These are phyloP conservation scores for Rhizopogon sp. DNA, from an alignment of 768 basidiomycete species.

Conservation along the genomic window DNA sequence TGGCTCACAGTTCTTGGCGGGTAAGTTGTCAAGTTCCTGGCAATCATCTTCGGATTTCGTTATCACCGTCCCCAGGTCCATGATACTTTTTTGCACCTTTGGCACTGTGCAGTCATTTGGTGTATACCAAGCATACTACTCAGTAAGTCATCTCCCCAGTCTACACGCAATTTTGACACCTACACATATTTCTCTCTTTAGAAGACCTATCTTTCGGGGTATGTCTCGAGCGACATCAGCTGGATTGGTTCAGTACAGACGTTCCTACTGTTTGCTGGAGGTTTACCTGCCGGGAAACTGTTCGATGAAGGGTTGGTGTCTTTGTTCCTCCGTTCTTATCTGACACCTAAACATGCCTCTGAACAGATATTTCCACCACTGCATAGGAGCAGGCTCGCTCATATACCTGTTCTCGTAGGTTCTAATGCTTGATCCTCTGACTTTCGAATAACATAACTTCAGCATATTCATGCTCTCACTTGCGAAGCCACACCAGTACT, in stretches of 20 bases:
- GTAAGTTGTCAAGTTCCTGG: slow-evolving; percentile 20
- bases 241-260: slow-evolving; percentile 50
- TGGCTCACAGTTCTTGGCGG: slow-evolving; percentile 46
- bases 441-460: slow-evolving; percentile 9
- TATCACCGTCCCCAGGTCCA: slow-evolving; percentile 23
- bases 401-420: slow-evolving; percentile 41
- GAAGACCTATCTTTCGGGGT: slow-evolving; percentile 32
- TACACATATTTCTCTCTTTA: slow-evolving; percentile 7
- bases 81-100: slow-evolving; percentile 45
- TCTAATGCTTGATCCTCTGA: not conserved
- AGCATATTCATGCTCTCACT: slow-evolving; percentile 50
- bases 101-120: slow-evolving; percentile 43
- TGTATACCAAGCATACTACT: slow-evolving; percentile 51
- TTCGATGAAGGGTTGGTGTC: slow-evolving; percentile 42
- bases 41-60: not conserved
- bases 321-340: slow-evolving; percentile 6
- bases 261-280: slow-evolving; percentile 42
- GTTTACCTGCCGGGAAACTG: slow-evolving; percentile 37
- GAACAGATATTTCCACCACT: slow-evolving; percentile 36
- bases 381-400: slow-evolving; percentile 29
- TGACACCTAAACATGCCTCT: not conserved
- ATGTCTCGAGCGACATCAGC: slow-evolving; percentile 39
- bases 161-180: not conserved
- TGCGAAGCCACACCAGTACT: slow-evolving; percentile 41
- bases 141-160: slow-evolving; percentile 19